Conservation (phyloP, 768 basidiomycete genomes). For the Amanita rubescens region DNA sequence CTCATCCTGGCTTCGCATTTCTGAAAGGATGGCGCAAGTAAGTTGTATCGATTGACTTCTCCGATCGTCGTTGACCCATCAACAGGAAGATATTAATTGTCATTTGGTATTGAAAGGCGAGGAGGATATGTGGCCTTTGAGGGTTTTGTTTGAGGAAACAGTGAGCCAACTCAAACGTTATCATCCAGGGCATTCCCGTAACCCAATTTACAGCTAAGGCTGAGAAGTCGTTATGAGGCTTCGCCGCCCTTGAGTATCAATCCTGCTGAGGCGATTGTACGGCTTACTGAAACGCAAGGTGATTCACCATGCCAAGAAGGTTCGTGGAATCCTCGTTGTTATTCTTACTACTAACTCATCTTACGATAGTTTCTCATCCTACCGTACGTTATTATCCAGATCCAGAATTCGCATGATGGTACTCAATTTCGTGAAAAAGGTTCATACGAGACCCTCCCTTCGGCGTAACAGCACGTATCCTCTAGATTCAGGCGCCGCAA, state of each 20-base stretch:
- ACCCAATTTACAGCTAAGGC: constrained; percentile 22
- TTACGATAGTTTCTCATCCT: background rate
- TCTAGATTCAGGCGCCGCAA: constrained; percentile 17
- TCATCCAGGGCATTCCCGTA: constrained; percentile 2
- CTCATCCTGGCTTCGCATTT: constrained; percentile 34
- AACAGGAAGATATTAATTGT: constrained; percentile 46
- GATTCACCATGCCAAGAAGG: background rate
- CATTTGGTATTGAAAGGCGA: constrained; percentile 47
- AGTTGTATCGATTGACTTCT: constrained; percentile 1
- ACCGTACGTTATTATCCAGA: background rate
- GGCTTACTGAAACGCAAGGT: background rate
- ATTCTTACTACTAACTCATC: background rate
- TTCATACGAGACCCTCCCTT: constrained; percentile 9
- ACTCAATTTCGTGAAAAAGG: background rate
- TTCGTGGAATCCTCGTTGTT: background rate
- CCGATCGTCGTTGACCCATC: background rate
- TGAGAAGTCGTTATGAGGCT: constrained; percentile 25
- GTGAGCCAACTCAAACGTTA: constrained; percentile 20
- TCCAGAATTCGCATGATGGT: background rate
- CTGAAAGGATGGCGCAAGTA: constrained; percentile 40
- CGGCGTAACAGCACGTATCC: constrained; percentile 32
- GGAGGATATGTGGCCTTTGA: constrained; percentile 39
- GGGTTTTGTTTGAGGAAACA: constrained; percentile 39
- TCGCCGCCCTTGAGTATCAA: background rate
- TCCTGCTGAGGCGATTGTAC: constrained; percentile 1